A percentile compares a stretch with the other conserved stretches of the same genome.
Evolutionary conservation across 164 flowering plant genomes (phyloP).

Genomic region (Liriodendron chinense): DNA sequence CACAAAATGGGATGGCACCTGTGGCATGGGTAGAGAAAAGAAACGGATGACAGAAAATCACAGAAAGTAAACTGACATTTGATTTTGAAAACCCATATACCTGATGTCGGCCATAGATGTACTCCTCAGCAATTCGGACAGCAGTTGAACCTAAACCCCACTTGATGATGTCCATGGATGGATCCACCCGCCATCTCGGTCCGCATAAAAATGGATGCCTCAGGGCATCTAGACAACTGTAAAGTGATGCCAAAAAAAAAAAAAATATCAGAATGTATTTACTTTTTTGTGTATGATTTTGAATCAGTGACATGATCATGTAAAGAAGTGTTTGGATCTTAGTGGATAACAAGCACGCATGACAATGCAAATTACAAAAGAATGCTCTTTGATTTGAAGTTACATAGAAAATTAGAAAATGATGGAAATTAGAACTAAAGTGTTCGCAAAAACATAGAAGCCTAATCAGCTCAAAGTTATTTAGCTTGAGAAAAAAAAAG

Average conservation of each 20-base stretch:
- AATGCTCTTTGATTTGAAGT: neutral
- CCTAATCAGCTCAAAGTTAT: too few species aligned
- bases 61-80: neutral
- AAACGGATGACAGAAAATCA: neutral
- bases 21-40: neutral
- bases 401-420: neutral
- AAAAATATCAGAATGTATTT: neutral
- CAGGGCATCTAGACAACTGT: conserved; percentile 88
- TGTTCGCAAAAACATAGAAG: neutral
- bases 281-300: neutral
- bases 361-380: neutral
- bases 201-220: conserved; percentile 98
- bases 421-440: neutral
- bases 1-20: neutral
- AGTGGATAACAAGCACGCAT: neutral
- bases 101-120: conserved; percentile 85
- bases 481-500: too few species aligned
- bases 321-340: neutral
- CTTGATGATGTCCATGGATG: conserved; percentile 78
- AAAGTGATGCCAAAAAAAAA: neutral
- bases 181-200: conserved; percentile 89
- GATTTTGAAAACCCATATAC: conserved; percentile 26
- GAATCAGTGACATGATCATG: neutral
- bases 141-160: conserved; percentile 99
- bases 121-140: conserved; percentile 86